Percentiles rank a stretch among this genome's conserved stretches.
Conservation (phyloP, 2,329 filamentous ascomycete genomes). For the Aureobasidium musti region DNA sequence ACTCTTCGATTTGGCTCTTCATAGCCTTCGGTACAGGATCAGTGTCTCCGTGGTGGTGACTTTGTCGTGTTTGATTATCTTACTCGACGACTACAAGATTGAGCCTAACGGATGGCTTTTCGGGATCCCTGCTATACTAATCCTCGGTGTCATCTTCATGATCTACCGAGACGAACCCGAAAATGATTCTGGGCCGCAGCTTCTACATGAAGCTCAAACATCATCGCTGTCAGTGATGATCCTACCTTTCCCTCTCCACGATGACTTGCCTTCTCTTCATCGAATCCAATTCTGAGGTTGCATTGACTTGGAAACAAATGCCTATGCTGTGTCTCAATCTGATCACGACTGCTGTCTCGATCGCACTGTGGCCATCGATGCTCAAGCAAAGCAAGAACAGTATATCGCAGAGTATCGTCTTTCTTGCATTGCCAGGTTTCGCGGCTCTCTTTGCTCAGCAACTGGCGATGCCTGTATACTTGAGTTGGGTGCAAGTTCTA, state of each 20-base stretch:
- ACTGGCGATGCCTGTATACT: not conserved
- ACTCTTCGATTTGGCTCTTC: not conserved
- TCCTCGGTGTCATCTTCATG: not conserved
- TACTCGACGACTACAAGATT: not conserved
- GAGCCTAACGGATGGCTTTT: not conserved
- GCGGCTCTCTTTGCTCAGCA: not conserved
- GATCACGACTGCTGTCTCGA: not conserved
- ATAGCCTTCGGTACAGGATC: not conserved
- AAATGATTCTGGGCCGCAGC: too few relatives aligned
- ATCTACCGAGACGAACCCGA: not conserved
- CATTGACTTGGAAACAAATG: not conserved
- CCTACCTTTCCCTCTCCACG: not conserved
- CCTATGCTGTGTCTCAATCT: not conserved
- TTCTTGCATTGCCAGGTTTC: not conserved
- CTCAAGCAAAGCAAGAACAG: not conserved
- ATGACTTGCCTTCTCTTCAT: not conserved
- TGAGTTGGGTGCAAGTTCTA: not conserved
- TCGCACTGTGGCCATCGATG: not conserved
- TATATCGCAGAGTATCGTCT: not conserved
- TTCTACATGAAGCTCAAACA: too few relatives aligned
- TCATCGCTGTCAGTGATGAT: not conserved
- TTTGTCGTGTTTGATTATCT: not conserved
- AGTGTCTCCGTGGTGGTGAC: not conserved
- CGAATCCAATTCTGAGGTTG: not conserved
- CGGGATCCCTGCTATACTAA: not conserved